Conservation (phyloP, 345 rosid species). For the Raphanus sativus region DNA sequence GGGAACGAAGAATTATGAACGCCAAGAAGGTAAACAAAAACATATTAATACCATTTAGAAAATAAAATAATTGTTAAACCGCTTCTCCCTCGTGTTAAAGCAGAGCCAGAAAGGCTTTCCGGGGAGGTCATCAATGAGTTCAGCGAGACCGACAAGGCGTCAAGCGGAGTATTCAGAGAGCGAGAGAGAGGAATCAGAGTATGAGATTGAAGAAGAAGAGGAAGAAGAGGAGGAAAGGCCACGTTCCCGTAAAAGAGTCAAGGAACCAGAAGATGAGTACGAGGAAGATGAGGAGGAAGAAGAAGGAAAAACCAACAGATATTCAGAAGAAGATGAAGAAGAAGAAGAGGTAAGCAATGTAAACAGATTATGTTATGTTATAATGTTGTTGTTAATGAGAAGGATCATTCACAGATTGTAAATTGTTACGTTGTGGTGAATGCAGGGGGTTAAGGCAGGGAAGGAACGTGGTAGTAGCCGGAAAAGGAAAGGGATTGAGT, state of each 20-base stretch:
- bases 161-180: conserved; percentile 82
- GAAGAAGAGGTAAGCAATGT: conserved; percentile 56
- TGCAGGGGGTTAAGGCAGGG: conserved; percentile 62
- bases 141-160: conserved; percentile 61
- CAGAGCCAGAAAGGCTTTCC: conserved; percentile 72
- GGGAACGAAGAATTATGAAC: conserved; percentile 85
- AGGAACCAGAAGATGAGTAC: conserved; percentile 75
- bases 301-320: conserved; percentile 50
- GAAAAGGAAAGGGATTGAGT: conserved; percentile 79
- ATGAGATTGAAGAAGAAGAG: conserved; percentile 90
- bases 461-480: conserved; percentile 53
- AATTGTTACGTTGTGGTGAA: conserved; percentile 4
- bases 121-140: conserved; percentile 53
- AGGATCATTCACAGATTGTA: conserved; percentile 2
- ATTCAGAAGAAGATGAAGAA: conserved; percentile 75
- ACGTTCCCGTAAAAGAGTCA: conserved; percentile 54
- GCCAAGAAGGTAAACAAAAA: conserved; percentile 75
- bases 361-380: neutral
- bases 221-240: conserved; percentile 70
- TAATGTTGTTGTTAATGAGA: neutral
- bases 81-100: too few species aligned
- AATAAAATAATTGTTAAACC: neutral
- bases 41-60: neutral
- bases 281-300: conserved; percentile 59
- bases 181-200: conserved; percentile 93